Evolutionary conservation across 140 eudicot genomes (phyloP).

Genomic region (Bidens hawaiensis): DNA sequence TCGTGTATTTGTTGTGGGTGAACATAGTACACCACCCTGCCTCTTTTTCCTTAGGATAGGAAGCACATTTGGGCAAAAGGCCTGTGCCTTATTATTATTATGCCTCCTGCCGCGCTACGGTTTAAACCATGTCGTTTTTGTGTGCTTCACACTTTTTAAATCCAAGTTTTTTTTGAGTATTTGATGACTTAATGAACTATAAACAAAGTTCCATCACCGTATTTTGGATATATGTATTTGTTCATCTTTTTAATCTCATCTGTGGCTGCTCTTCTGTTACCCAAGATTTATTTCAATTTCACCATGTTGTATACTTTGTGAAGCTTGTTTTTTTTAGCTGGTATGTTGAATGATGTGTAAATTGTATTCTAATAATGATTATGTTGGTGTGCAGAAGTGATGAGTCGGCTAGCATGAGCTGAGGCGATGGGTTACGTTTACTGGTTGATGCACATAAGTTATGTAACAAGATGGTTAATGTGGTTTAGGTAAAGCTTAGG

Average conservation of each 20-base stretch:
- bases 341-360: neutral
- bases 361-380: constrained; percentile 1
- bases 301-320: neutral
- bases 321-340: neutral
- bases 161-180: neutral
- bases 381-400: constrained; percentile 16
- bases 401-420: constrained; percentile 22
- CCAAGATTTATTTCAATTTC: neutral
- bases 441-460: constrained; percentile 13
- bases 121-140: too few species aligned
- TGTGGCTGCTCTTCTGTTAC: neutral
- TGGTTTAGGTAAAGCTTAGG: constrained; percentile 17
- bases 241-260: constrained; percentile 10
- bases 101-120: too few species aligned
- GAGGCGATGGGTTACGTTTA: constrained; percentile 16
- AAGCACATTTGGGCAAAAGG: too few species aligned
- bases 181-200: neutral
- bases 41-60: too few species aligned
- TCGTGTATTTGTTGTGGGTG: too few species aligned
- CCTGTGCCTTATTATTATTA: too few species aligned
- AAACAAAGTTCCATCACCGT: neutral
- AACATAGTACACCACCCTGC: too few species aligned
- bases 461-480: constrained; percentile 23
- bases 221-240: neutral
- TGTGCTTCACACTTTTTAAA: too few species aligned